These are phyloP conservation scores for Trichomonas tenax DNA, from an alignment of 208 protist species.

Conservation along the genomic window DNA sequence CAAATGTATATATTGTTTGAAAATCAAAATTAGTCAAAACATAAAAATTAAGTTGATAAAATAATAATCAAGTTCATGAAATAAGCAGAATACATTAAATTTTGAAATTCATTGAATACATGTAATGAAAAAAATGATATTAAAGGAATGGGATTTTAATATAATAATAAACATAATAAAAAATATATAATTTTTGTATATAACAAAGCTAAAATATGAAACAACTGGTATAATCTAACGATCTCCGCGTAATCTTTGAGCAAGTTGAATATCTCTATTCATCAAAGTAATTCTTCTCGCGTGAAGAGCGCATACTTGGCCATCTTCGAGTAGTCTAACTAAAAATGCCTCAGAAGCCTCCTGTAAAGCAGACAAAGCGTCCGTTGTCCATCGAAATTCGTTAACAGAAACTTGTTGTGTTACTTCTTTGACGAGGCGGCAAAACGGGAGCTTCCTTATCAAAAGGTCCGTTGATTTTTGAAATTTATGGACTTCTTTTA, in stretches of 20 bases:
- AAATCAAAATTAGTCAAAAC: no score
- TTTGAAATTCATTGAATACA: no score
- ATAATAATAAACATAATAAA: no score
- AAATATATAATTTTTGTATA: no score
- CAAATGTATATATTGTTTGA: no score
- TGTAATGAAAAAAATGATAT: no score
- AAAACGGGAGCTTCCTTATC: slow-evolving; percentile 42
- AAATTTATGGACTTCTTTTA: slow-evolving; percentile 41
- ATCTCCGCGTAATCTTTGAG: slow-evolving; percentile 76
- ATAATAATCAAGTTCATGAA: no score
- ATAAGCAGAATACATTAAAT: no score
- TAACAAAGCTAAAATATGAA: no score
- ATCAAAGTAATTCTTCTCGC: slow-evolving; percentile 93
- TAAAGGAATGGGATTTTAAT: no score
- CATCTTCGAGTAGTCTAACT: slow-evolving; percentile 46
- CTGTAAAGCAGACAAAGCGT: slow-evolving; percentile 36
- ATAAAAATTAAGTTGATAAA: no score
- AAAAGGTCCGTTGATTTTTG: slow-evolving; percentile 39
- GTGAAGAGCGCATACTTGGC: slow-evolving; percentile 84
- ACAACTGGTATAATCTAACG: not conserved
- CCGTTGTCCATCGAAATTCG: slow-evolving; percentile 26
- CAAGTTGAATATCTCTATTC: slow-evolving; percentile 93
- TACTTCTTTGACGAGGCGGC: slow-evolving; percentile 29
- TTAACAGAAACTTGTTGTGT: not conserved
- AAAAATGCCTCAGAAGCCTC: slow-evolving; percentile 46